phyloP scores from a whole-genome alignment of 352 stramenopile genomes.

The Phytophthora ramorum region DNA sequence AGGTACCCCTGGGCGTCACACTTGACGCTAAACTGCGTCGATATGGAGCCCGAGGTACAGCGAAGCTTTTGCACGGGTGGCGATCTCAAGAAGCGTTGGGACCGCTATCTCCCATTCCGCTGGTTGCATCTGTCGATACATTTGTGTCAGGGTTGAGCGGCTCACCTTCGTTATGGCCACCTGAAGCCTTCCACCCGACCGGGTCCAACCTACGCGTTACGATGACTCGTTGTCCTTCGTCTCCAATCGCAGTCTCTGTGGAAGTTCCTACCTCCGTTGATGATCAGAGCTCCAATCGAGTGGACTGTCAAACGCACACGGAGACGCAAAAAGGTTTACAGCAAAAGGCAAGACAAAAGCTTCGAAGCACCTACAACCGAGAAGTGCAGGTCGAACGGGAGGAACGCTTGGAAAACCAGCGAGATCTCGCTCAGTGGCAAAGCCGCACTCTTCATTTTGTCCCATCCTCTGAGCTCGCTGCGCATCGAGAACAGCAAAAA shows the following conservation, averaged over 20 bases:
- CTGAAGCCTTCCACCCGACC: slow-evolving; percentile 48
- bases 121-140: slow-evolving; percentile 7
- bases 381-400: slow-evolving; percentile 36
- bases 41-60: slow-evolving; percentile 48
- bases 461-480: slow-evolving; percentile 32
- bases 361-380: slow-evolving; percentile 42
- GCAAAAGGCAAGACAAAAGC: slow-evolving; percentile 24
- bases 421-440: slow-evolving; percentile 47
- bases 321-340: slow-evolving; percentile 41
- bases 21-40: slow-evolving; percentile 60
- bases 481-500: slow-evolving; percentile 21
- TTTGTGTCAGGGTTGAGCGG: slow-evolving; percentile 28
- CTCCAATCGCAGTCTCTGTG: slow-evolving; percentile 38
- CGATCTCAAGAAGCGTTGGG: slow-evolving; percentile 20
- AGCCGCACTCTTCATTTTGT: slow-evolving; percentile 48
- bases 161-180: slow-evolving; percentile 63
- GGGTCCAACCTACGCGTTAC: slow-evolving; percentile 37
- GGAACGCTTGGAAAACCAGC: slow-evolving; percentile 45
- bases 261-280: neutral
- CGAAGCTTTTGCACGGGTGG: slow-evolving; percentile 33
- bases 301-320: slow-evolving; percentile 23
- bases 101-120: slow-evolving; percentile 11
- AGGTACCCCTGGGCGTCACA: slow-evolving; percentile 38
- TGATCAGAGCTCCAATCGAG: slow-evolving; percentile 28
- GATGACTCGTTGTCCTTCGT: slow-evolving; percentile 58